Conservation (phyloP, 352 stramenopile genomes). For the Nannochloropsis limnetica region DNA sequence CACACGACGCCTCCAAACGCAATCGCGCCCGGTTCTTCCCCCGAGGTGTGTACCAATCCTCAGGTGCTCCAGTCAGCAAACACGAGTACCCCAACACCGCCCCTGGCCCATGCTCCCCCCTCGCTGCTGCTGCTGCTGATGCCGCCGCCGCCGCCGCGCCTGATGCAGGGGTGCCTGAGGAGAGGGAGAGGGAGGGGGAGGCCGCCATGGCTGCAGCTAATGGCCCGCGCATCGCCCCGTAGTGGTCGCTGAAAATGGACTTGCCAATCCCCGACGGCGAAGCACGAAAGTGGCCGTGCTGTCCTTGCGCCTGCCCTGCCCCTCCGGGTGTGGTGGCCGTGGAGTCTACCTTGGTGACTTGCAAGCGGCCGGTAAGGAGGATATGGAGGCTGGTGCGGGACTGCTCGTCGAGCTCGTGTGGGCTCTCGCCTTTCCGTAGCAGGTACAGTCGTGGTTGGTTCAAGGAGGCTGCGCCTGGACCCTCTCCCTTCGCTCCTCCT, state of each 20-base stretch:
- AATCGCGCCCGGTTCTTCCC: neutral
- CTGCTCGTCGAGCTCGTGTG: slow-evolving; percentile 33
- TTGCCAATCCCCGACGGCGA: neutral
- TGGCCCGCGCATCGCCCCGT: neutral
- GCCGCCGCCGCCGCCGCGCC: neutral
- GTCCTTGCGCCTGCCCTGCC: neutral
- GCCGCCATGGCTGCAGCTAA: neutral
- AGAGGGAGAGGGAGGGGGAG: neutral
- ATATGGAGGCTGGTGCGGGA: slow-evolving; percentile 29
- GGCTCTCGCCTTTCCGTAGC: neutral
- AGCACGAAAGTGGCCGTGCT: neutral
- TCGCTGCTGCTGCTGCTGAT: neutral
- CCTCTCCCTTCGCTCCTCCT: neutral
- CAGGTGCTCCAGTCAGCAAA: slow-evolving; percentile 34
- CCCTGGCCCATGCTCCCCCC: slow-evolving; percentile 37
- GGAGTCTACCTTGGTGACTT: neutral
- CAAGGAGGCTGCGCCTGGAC: neutral
- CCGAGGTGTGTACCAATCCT: slow-evolving; percentile 32
- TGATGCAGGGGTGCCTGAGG: neutral
- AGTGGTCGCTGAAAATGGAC: slow-evolving; percentile 10
- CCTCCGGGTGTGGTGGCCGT: neutral
- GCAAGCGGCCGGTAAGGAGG: slow-evolving; percentile 9
- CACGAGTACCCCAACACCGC: slow-evolving; percentile 37
- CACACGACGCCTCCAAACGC: neutral
- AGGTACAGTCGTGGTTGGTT: neutral